A percentile compares a stretch with the other conserved stretches of the same genome.
Conservation (phyloP, 2,329 filamentous ascomycete genomes). For the Aspergillus melleus region DNA sequence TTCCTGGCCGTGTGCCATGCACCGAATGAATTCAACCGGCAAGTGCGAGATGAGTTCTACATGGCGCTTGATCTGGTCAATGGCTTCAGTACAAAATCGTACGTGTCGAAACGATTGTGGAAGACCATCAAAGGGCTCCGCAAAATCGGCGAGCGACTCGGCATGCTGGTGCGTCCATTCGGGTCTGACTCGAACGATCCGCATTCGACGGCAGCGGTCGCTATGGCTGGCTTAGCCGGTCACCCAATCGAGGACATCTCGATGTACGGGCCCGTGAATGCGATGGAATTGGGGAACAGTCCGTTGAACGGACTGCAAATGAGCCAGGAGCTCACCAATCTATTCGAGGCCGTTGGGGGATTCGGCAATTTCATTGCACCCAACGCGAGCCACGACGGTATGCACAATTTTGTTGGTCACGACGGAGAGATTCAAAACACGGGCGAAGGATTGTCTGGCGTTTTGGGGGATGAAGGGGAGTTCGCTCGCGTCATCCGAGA, state of each 20-base stretch:
- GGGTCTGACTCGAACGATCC: conserved; percentile 51
- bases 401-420: conserved; percentile 39
- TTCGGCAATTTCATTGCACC: conserved; percentile 44
- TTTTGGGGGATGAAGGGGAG: conserved; percentile 59
- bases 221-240: conserved; percentile 65
- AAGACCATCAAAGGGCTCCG: conserved; percentile 64
- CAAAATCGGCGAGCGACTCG: conserved; percentile 62
- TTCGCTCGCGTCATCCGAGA: conserved; percentile 60
- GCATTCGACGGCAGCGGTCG: conserved; percentile 62
- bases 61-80: conserved; percentile 65
- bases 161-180: conserved; percentile 47
- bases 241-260: conserved; percentile 61
- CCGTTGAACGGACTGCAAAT: conserved; percentile 61
- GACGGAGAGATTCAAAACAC: conserved; percentile 43
- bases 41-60: conserved; percentile 67
- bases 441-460: conserved; percentile 45
- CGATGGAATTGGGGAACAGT: conserved; percentile 50
- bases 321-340: conserved; percentile 59
- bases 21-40: conserved; percentile 59
- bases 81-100: conserved; percentile 61
- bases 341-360: conserved; percentile 64
- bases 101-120: conserved; percentile 63
- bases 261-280: conserved; percentile 45
- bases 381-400: conserved; percentile 34
- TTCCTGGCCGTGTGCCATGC: conserved; percentile 66